A percentile compares a stretch with the other conserved stretches of the same genome.
Conservation (phyloP, 352 stramenopile genomes). For the Pythium volutum region DNA sequence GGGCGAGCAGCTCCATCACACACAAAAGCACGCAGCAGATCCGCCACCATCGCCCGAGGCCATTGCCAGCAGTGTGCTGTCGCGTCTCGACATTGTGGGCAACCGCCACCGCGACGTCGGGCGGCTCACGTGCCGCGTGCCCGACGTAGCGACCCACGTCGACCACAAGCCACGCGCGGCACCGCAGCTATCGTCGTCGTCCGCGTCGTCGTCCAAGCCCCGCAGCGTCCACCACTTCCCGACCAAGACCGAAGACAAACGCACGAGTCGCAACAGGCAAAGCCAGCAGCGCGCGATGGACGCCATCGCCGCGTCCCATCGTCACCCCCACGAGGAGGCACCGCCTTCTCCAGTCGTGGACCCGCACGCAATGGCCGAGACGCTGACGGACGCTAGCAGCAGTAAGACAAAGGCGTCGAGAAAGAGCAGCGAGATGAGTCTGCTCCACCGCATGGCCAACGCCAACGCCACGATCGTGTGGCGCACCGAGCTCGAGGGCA, state of each 20-base stretch:
- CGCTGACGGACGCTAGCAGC: background rate
- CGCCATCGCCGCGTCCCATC: conserved; percentile 37
- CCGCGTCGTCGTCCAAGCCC: conserved; percentile 33
- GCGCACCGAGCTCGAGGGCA: conserved; percentile 46
- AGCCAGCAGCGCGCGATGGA: conserved; percentile 40
- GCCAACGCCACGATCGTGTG: conserved; percentile 47
- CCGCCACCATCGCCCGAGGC: conserved; percentile 17
- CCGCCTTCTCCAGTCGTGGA: too few relatives aligned
- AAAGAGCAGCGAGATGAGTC: conserved; percentile 52
- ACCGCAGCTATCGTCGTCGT: conserved; percentile 30
- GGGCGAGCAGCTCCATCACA: conserved; percentile 40
- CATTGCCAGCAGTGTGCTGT: conserved; percentile 48
- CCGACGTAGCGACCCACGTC: conserved; percentile 26
- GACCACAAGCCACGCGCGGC: conserved; percentile 41
- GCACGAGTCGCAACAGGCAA: conserved; percentile 44
- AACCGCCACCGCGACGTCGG: conserved; percentile 66
- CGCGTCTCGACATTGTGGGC: conserved; percentile 59
- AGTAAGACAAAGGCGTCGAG: conserved; percentile 24
- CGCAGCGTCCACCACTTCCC: too few relatives aligned
- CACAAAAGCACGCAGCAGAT: conserved; percentile 16
- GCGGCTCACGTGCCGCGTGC: conserved; percentile 50
- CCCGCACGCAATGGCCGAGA: too few relatives aligned
- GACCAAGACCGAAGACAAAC: conserved; percentile 49
- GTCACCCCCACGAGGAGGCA: background rate
- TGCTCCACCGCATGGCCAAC: conserved; percentile 54